Evolutionary conservation across 148 eudicot genomes (phyloP).

Genomic region (Vaccinium darrowii): DNA sequence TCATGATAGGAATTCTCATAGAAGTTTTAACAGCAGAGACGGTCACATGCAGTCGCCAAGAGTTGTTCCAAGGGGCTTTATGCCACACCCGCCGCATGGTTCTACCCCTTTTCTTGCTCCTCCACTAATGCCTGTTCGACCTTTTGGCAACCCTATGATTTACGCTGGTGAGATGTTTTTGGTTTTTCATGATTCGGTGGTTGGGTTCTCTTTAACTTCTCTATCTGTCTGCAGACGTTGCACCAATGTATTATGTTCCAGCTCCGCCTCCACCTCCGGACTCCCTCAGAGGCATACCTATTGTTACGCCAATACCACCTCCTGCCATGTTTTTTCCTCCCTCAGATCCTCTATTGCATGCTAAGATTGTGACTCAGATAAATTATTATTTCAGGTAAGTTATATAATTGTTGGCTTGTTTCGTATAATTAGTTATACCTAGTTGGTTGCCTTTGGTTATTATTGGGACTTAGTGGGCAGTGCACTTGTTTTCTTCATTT

Average conservation of each 20-base stretch:
- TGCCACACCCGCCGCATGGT: constrained; percentile 42
- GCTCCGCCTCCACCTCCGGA: constrained; percentile 31
- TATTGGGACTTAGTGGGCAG: not conserved
- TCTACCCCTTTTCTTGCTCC: constrained; percentile 43
- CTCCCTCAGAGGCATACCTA: constrained; percentile 39
- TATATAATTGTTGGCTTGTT: not conserved
- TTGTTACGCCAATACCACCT: constrained; percentile 47
- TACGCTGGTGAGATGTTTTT: constrained; percentile 56
- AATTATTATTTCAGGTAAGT: constrained; percentile 86
- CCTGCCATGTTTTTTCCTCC: constrained; percentile 32
- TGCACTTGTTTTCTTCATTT: not conserved
- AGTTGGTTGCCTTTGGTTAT: constrained; percentile 7
- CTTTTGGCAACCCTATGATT: constrained; percentile 52
- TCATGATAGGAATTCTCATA: constrained; percentile 60
- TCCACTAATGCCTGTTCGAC: constrained; percentile 41
- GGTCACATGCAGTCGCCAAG: constrained; percentile 46
- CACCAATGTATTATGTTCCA: constrained; percentile 30
- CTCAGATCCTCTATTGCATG: constrained; percentile 48
- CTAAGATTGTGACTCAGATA: constrained; percentile 64
- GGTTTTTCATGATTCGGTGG: constrained; percentile 8
- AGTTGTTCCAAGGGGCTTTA: constrained; percentile 44
- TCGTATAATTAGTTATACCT: not conserved
- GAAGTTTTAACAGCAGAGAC: constrained; percentile 66
- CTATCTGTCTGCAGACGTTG: constrained; percentile 46
- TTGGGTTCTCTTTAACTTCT: constrained; percentile 11